Evolutionary conservation across 495 filamentous ascomycete genomes (phyloP).

Genomic region (Aspergillus conjunctus): DNA sequence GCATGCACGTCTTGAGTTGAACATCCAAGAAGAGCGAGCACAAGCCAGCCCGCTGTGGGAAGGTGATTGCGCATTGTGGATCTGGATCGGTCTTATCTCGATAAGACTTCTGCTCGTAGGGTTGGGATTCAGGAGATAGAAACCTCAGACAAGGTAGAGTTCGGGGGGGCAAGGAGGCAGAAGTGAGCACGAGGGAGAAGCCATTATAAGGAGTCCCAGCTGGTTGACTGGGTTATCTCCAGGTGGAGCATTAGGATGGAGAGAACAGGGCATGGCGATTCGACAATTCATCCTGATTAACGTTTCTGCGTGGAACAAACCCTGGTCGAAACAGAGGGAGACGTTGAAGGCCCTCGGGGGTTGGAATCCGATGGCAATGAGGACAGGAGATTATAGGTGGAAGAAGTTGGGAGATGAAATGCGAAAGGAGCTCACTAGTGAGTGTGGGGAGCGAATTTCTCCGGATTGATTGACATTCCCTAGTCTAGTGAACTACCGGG

Average conservation of each 20-base stretch:
- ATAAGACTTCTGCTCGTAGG: not conserved
- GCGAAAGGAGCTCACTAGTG: conserved; percentile 6
- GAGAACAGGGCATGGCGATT: not conserved
- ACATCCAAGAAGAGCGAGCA: not conserved
- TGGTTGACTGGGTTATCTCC: not conserved
- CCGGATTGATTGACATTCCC: not conserved
- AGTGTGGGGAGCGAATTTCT: conserved; percentile 14
- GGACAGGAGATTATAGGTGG: conserved; percentile 20
- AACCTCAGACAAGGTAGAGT: no score
- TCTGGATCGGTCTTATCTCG: not conserved
- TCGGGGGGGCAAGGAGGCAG: no score
- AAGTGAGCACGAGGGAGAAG: not conserved
- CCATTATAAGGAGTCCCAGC: not conserved
- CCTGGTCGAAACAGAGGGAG: not conserved
- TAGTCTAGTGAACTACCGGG: not conserved
- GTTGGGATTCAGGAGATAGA: not conserved
- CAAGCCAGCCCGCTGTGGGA: conserved; percentile 4
- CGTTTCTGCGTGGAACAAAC: not conserved
- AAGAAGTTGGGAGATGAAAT: conserved; percentile 17
- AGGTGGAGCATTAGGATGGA: not conserved
- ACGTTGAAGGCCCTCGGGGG: not conserved
- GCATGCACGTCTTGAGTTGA: not conserved
- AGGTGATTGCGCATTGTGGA: not conserved
- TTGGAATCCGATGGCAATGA: not conserved
- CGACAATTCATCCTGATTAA: conserved; percentile 8